phyloP scores from a whole-genome alignment of 2,329 filamentous ascomycete genomes.

The Dactylella cylindrospora region DNA sequence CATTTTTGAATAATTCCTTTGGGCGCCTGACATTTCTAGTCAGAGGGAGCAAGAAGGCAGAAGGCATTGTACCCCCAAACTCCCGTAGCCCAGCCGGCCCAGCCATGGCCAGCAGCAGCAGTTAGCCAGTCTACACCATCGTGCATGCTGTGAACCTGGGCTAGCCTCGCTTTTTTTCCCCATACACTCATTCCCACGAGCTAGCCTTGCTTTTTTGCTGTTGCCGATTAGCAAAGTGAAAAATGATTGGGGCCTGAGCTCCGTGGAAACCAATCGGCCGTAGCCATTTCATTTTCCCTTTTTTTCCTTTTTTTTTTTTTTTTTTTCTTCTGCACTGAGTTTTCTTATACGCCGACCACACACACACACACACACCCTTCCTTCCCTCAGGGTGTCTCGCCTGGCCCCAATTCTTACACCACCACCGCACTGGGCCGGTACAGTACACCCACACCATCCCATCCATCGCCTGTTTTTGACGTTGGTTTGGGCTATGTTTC shows the following conservation, averaged over 20 bases:
- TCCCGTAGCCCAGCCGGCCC: background rate
- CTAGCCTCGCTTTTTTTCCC: slow-evolving; percentile 23
- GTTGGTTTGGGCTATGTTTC: slow-evolving; percentile 12
- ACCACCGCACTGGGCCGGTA: no score
- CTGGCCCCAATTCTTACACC: no score
- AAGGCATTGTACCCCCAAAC: no score
- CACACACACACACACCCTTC: no score
- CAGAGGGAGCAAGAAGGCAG: slow-evolving; percentile 35
- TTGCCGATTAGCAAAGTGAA: no score
- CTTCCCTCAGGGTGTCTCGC: no score
- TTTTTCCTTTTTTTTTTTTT: background rate
- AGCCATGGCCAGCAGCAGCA: slow-evolving; percentile 7
- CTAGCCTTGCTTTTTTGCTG: slow-evolving; percentile 29
- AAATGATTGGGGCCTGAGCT: slow-evolving; percentile 27
- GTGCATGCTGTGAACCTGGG: no score
- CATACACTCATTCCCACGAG: slow-evolving; percentile 35
- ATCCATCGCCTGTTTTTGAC: slow-evolving; percentile 26
- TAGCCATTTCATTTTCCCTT: background rate
- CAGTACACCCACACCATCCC: no score
- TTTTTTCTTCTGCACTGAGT: slow-evolving; percentile 3
- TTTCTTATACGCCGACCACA: slow-evolving; percentile 40
- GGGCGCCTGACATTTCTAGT: slow-evolving; percentile 43
- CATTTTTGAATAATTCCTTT: slow-evolving; percentile 23
- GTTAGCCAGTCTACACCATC: no score
- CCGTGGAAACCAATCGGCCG: slow-evolving; percentile 35